phyloP scores from a whole-genome alignment of 495 filamentous ascomycete genomes.

The Penicillium ochrochloron region DNA sequence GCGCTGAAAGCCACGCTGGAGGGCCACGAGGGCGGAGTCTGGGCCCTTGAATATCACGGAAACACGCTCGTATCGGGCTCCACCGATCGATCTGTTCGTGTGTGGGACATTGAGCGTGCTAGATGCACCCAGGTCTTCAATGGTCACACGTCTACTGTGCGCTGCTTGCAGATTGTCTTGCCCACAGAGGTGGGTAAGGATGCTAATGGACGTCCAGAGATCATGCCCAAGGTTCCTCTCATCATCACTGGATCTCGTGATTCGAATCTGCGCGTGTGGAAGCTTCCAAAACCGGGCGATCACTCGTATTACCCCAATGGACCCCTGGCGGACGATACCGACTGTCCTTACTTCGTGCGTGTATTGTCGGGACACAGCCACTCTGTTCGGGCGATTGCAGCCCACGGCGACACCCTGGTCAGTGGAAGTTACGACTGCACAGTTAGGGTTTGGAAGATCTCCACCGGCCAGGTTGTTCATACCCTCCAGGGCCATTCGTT shows the following conservation, averaged over 20 bases:
- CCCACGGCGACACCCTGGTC: constrained; percentile 95
- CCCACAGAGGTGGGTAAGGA: constrained; percentile 76
- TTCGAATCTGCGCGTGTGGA: constrained; percentile 93
- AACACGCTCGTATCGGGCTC: constrained; percentile 95
- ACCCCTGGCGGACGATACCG: constrained; percentile 74
- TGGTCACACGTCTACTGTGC: constrained; percentile 95
- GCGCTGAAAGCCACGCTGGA: constrained; percentile 78
- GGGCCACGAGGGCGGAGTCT: constrained; percentile 96
- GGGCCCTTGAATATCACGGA: constrained; percentile 95
- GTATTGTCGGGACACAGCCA: constrained; percentile 85
- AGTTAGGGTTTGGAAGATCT: constrained; percentile 97
- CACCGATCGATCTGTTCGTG: constrained; percentile 91
- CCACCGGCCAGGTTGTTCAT: constrained; percentile 87
- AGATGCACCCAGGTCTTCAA: constrained; percentile 94
- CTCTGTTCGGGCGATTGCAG: constrained; percentile 97
- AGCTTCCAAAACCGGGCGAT: constrained; percentile 81
- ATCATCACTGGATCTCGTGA: constrained; percentile 98
- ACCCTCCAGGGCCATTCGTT: constrained; percentile 85
- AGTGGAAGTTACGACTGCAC: constrained; percentile 97
- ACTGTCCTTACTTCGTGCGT: constrained; percentile 93
- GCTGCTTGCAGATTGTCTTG: constrained; percentile 93
- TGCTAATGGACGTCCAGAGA: constrained; percentile 73
- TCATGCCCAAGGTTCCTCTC: constrained; percentile 89
- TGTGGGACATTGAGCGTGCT: constrained; percentile 95
- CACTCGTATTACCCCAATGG: constrained; percentile 75